Percentiles rank a stretch among this genome's conserved stretches.
These are phyloP conservation scores for Hypoxylon subgilvum DNA, from an alignment of 495 filamentous ascomycete species.

Conservation along the genomic window DNA sequence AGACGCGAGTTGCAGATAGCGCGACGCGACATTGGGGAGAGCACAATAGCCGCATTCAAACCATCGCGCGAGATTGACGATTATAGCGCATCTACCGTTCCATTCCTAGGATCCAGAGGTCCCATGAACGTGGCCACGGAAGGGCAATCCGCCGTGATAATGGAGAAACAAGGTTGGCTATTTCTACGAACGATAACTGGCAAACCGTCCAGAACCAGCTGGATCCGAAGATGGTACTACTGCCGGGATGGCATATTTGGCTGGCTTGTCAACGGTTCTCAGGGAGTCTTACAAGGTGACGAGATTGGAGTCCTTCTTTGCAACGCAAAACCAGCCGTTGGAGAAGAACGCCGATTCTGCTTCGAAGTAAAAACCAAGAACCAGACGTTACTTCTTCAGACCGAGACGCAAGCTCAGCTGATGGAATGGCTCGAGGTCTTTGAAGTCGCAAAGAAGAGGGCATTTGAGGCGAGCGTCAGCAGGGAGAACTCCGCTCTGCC, in stretches of 20 bases:
- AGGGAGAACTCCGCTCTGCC: slow-evolving; percentile 60
- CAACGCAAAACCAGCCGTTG: slow-evolving; percentile 84
- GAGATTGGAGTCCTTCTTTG: slow-evolving; percentile 95
- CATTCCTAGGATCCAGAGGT: slow-evolving; percentile 77
- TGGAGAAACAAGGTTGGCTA: slow-evolving; percentile 95
- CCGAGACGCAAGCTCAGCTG: slow-evolving; percentile 87
- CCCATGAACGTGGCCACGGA: slow-evolving; percentile 61
- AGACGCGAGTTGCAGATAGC: slow-evolving; percentile 78
- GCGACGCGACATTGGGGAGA: slow-evolving; percentile 82
- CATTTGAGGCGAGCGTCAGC: slow-evolving; percentile 75
- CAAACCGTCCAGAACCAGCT: slow-evolving; percentile 84
- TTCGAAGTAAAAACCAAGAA: slow-evolving; percentile 99
- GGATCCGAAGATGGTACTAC: slow-evolving; percentile 94
- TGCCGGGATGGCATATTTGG: slow-evolving; percentile 95
- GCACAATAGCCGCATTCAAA: slow-evolving; percentile 67
- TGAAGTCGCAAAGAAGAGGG: slow-evolving; percentile 89
- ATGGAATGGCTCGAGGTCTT: slow-evolving; percentile 92
- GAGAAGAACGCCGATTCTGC: slow-evolving; percentile 93
- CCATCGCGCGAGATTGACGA: slow-evolving; percentile 93
- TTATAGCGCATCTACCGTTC: slow-evolving; percentile 84
- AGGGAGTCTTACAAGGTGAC: slow-evolving; percentile 93
- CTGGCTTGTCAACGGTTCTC: slow-evolving; percentile 85
- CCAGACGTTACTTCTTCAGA: slow-evolving; percentile 84
- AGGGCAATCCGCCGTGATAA: slow-evolving; percentile 51
- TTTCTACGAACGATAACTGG: slow-evolving; percentile 81